Evolutionary conservation across 371 early-diverging fungal species (phyloP), one percentile per base, ranked within the genome.

Genomic region (Mucor velutinosus): DNA sequence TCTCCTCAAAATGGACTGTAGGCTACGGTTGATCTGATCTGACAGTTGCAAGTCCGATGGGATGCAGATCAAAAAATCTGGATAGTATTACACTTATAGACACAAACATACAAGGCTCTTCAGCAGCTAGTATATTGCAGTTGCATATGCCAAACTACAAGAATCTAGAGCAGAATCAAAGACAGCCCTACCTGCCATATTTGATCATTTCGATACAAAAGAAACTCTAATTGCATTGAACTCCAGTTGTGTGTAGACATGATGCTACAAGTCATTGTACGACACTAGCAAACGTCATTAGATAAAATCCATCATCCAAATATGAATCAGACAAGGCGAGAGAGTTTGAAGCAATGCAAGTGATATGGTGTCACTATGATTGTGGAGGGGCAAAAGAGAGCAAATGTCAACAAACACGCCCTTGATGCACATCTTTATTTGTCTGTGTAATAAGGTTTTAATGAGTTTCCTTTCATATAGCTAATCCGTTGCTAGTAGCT

Each of bases 161-260:
- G 58, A 10, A 15, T 33, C 32, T 19, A n/a, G 6, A 19, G 3
- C 15, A 15, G 19, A 30, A 19, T 19, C 58, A 33, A 58, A 19
- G 58, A 37, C 58, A 33, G 32, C 35, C 25, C 15, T 53, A 27
- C 15, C 14, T 53, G 14, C 25, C 53, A 53, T 53, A 53, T 53
- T 53, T 53, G 23, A 53, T 53, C 53, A 53, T 27, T 53, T 53
- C n/a, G 53, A 53, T 53, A 27, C 53, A 53, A 53, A 27, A 53
- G 25, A 27, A 47, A 21, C 21, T 47, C 21, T 47, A 47, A 41
- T 45, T 47, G 47, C 21, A 47, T 47, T 47, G 21, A 47, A 47
- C 19, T 47, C 47, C 47, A 47, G 21, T 21, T 21, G 21, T n/a
- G n/a, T 6, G 37, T 37, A 37, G 33, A n/a, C 17, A 45, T 45